A percentile compares a stretch with the other conserved stretches of the same genome.
Evolutionary conservation across 2,329 filamentous ascomycete genomes (phyloP).

Genomic region (Didymellaceae sp.): DNA sequence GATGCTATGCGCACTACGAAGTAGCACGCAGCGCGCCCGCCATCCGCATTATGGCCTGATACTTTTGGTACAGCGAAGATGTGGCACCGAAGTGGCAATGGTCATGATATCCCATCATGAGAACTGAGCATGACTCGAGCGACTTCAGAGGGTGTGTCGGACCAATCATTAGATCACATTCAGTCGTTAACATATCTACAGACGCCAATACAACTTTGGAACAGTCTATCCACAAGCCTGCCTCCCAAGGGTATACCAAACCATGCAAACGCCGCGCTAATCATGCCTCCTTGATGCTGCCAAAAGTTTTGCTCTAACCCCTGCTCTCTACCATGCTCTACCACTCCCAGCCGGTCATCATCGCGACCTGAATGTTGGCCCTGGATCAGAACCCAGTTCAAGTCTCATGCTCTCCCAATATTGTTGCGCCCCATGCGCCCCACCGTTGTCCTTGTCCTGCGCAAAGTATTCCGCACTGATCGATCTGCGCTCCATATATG

Average conservation of each 20-base stretch:
- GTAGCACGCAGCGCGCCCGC: no score
- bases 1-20: no score
- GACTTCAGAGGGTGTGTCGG: conserved; percentile 29
- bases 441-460: conserved; percentile 2
- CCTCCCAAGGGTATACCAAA: conserved; percentile 27
- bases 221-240: conserved; percentile 21
- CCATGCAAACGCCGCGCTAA: conserved; percentile 18
- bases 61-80: no score
- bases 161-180: conserved; percentile 22
- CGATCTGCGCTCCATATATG: conserved; percentile 12
- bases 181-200: conserved; percentile 36
- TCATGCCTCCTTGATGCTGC: conserved; percentile 1
- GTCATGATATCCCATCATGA: not conserved
- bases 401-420: conserved; percentile 12
- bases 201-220: conserved; percentile 25
- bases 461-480: conserved; percentile 15
- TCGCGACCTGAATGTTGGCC: conserved; percentile 2
- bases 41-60: no score
- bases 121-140: not conserved
- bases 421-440: not conserved
- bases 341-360: not conserved
- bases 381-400: conserved; percentile 8
- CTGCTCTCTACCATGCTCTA: not conserved
- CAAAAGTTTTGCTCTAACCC: not conserved
- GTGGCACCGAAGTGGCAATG: no score